Base-by-base conservation (phyloP, 176 grass and related monocot genomes). In the Hordeum marinum region DNA sequence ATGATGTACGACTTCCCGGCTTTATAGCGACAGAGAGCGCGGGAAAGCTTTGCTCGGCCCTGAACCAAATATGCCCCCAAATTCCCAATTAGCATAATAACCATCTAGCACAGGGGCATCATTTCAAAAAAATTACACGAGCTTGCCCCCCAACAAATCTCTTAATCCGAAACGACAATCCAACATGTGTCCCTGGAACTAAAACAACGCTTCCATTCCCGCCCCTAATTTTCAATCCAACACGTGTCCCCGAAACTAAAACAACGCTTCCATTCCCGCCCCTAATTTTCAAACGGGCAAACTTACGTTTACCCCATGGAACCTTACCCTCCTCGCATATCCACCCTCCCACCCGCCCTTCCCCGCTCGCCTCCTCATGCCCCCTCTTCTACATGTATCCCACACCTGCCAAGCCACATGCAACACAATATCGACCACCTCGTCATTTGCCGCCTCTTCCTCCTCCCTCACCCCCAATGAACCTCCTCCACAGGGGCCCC, bases 201-300 rank as follows among this genome's bases (percentile, higher is more conserved):
- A 7, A 57, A 17, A 31, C n/a, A 43, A 63, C 61, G 9, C 54
- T 20, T 34, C 63, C 12, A 21, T 10, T 11, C 24, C n/a, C 36
- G 65, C 61, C 75, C 85, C 89, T 80, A 84, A 84, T 80, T 84
- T 87, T 91, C 76, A 91, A 91, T 18, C 18, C 52, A 21, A 9
- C 81, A 84, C 40, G 58, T 3, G 6, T 57, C 46, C 31, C 20
- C 62, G 2, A 67, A 45, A 26, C 6, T 3, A 7, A 57, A 17
- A 31, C n/a, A 43, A 63, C 61, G 9, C 54, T 20, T 34, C 63
- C 12, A 21, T 10, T 11, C 24, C n/a, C 36, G 65, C 61, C 75
- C 85, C 89, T 80, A 84, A 84, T 80, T 84, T 87, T 91, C 76
- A 91, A 91, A 91, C 60, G 43, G 7, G 34, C 24, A 50, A 81